These are phyloP conservation scores for Colletotrichum sp. DNA, from an alignment of 2,329 filamentous ascomycete species.

Conservation along the genomic window DNA sequence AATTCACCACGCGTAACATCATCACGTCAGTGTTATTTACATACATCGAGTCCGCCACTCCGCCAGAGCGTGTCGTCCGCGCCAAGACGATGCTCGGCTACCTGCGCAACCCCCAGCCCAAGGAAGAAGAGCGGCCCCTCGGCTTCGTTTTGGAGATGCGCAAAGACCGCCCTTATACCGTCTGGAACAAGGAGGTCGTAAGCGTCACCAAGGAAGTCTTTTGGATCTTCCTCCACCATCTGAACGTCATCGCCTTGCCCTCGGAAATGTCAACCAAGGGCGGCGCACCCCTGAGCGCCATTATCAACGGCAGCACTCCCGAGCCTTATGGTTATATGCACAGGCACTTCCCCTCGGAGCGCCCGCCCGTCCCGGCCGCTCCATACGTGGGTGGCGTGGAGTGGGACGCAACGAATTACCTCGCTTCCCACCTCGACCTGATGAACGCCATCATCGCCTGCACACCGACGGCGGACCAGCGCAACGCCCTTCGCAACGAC, in stretches of 20 bases:
- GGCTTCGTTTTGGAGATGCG: constrained; percentile 92
- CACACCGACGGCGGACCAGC: constrained; percentile 69
- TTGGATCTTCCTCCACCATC: constrained; percentile 96
- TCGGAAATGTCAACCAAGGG: constrained; percentile 40
- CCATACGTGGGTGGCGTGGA: constrained; percentile 97
- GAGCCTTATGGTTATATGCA: constrained; percentile 66
- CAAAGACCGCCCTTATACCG: constrained; percentile 82
- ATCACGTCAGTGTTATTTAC: constrained; percentile 89
- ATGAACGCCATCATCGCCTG: constrained; percentile 90
- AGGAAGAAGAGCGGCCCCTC: constrained; percentile 77
- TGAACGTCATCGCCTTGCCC: constrained; percentile 81
- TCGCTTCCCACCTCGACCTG: constrained; percentile 90
- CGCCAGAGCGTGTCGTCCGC: constrained; percentile 67
- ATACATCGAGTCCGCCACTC: constrained; percentile 74
- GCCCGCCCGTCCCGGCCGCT: constrained; percentile 89
- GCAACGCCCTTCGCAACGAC: constrained; percentile 79
- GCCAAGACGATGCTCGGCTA: constrained; percentile 79
- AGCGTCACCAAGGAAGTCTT: constrained; percentile 98
- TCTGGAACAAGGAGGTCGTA: constrained; percentile 92
- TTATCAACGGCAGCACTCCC: constrained; percentile 33
- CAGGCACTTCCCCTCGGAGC: constrained; percentile 81
- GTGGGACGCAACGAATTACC: constrained; percentile 98
- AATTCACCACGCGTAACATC: constrained; percentile 92
- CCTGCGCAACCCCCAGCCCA: constrained; percentile 78
- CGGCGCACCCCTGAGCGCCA: constrained; percentile 25